Evolutionary conservation across 805 yeast genomes (phyloP).

Genomic region (Saccharomyces mikatae): DNA sequence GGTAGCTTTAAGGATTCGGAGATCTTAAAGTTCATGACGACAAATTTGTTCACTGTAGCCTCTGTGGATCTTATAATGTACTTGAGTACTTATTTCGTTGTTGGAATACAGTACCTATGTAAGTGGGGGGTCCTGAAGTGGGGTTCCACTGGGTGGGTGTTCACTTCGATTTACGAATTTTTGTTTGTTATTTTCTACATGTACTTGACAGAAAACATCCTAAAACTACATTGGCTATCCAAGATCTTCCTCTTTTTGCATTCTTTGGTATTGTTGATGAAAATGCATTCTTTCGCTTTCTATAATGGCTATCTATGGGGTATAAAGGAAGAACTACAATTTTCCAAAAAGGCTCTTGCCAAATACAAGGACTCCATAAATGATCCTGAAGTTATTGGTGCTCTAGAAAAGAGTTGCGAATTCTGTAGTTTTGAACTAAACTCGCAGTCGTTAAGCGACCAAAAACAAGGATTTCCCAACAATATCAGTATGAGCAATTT

Average conservation of each 20-base stretch:
- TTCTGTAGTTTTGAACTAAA: slow-evolving; percentile 67
- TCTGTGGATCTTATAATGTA: slow-evolving; percentile 73
- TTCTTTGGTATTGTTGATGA: slow-evolving; percentile 81
- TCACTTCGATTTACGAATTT: slow-evolving; percentile 54
- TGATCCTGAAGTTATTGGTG: slow-evolving; percentile 22
- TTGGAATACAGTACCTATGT: slow-evolving; percentile 49
- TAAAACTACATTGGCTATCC: slow-evolving; percentile 77
- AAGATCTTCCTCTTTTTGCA: slow-evolving; percentile 78
- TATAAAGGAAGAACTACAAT: slow-evolving; percentile 44
- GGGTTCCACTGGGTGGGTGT: slow-evolving; percentile 54
- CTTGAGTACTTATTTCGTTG: slow-evolving; percentile 51
- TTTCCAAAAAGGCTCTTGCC: slow-evolving; percentile 38
- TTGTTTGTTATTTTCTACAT: slow-evolving; percentile 46
- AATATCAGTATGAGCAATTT: slow-evolving; percentile 61
- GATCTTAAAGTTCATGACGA: slow-evolving; percentile 48
- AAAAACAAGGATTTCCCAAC: slow-evolving; percentile 45
- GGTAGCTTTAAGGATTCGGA: slow-evolving; percentile 40
- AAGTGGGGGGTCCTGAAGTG: slow-evolving; percentile 44
- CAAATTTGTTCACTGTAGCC: slow-evolving; percentile 61
- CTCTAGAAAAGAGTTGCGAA: slow-evolving; percentile 41
- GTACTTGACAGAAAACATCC: slow-evolving; percentile 43
- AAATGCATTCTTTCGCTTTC: slow-evolving; percentile 86
- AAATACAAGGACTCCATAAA: slow-evolving; percentile 28
- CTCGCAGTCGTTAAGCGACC: slow-evolving; percentile 37
- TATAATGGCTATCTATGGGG: slow-evolving; percentile 85